Conservation (phyloP, 1,284 basidiomycete genomes). For the Cystobasidium pallidum region DNA sequence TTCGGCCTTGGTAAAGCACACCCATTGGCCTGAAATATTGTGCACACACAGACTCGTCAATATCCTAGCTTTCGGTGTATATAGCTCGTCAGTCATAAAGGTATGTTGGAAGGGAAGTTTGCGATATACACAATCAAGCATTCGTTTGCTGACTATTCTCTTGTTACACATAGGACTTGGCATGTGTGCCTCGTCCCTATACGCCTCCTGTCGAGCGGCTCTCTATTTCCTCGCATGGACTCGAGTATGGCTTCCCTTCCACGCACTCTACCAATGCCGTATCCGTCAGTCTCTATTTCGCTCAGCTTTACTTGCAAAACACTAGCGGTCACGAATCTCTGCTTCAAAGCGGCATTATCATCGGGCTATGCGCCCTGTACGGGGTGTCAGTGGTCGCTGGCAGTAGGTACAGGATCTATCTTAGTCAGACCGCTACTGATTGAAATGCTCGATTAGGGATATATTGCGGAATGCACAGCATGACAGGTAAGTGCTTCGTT, state of each 20-base stretch:
- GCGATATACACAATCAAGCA: too few species aligned
- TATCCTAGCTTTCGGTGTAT: slow-evolving; percentile 79
- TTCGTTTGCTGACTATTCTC: too few species aligned
- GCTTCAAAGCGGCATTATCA: not conserved
- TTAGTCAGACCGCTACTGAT: too few species aligned
- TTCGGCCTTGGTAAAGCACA: too few species aligned
- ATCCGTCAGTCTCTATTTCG: slow-evolving; percentile 78
- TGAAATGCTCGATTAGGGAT: slow-evolving; percentile 19
- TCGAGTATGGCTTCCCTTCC: slow-evolving; percentile 91
- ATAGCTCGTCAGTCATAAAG: slow-evolving; percentile 79
- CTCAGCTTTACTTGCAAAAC: slow-evolving; percentile 10
- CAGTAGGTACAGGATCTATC: slow-evolving; percentile 14
- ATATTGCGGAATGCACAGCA: slow-evolving; percentile 47
- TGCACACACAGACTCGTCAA: slow-evolving; percentile 69
- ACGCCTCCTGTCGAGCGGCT: slow-evolving; percentile 86
- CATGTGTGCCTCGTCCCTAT: slow-evolving; percentile 88
- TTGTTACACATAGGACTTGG: slow-evolving; percentile 65
- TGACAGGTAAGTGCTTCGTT: slow-evolving; percentile 28
- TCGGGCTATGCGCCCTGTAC: slow-evolving; percentile 30
- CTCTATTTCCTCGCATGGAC: slow-evolving; percentile 57
- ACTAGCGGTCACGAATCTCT: not conserved
- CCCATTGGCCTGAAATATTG: too few species aligned
- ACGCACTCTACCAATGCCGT: slow-evolving; percentile 92
- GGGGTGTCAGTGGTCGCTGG: slow-evolving; percentile 36
- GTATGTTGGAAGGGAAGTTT: slow-evolving; percentile 17